These are phyloP conservation scores for Trichoderma cornu-damae DNA, from an alignment of 2,329 filamentous ascomycete species.

Conservation along the genomic window DNA sequence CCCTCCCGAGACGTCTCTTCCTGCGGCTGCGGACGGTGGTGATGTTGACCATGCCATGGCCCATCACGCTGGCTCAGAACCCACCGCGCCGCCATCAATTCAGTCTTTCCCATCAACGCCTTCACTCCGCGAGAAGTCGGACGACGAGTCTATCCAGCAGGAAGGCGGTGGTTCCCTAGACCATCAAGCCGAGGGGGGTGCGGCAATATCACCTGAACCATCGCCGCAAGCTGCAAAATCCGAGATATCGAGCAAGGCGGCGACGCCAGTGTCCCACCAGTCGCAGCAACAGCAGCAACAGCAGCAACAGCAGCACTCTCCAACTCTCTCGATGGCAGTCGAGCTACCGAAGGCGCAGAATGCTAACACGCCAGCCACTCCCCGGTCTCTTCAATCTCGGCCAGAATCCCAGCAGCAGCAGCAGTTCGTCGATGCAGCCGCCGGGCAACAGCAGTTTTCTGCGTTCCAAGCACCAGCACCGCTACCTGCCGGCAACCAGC, in stretches of 20 bases:
- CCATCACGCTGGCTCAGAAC: not conserved
- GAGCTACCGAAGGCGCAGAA: not conserved
- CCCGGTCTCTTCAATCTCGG: not conserved
- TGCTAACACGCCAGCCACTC: not conserved
- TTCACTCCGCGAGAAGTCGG: slow-evolving; percentile 2
- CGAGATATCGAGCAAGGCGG: not conserved
- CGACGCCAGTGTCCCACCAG: not conserved
- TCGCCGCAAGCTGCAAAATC: slow-evolving; percentile 11
- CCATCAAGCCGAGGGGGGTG: not conserved
- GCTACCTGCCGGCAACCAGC: not conserved
- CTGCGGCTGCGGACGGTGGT: not conserved
- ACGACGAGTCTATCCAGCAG: not conserved
- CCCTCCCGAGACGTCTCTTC: slow-evolving; percentile 1
- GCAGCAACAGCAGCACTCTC: not conserved
- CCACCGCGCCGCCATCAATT: not conserved
- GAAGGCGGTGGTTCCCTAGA: not conserved
- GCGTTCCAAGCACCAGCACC: not conserved
- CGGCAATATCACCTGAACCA: not conserved
- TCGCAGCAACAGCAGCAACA: not conserved
- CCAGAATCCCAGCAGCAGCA: not conserved
- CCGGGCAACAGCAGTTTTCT: not conserved
- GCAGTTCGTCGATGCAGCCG: not conserved
- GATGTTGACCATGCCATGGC: not conserved
- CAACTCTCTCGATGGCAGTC: not conserved
- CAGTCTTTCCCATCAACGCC: slow-evolving; percentile 13